Conservation (phyloP, 1,139 yeast species). For the Protomyces lactucae-debilis region DNA sequence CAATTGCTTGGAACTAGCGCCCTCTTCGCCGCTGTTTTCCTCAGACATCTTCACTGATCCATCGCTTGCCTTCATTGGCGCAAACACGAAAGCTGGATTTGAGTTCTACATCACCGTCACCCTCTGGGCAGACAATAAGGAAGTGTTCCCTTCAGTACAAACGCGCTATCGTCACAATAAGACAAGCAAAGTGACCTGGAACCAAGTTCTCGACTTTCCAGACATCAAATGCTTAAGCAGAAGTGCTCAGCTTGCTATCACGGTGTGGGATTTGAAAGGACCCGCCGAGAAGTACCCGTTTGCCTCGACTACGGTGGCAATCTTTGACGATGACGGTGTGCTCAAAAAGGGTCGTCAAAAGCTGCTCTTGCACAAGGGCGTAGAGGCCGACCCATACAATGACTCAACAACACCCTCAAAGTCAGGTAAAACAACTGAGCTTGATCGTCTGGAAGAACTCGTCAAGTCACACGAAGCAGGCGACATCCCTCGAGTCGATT, state of each 20-base stretch:
- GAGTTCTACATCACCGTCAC: slow-evolving; percentile 62
- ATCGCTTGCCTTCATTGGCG: slow-evolving; percentile 16
- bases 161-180: slow-evolving; percentile 62
- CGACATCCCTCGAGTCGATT: slow-evolving; percentile 55
- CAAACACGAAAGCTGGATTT: slow-evolving; percentile 18
- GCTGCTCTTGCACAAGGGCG: slow-evolving; percentile 43
- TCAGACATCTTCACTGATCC: slow-evolving; percentile 18
- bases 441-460: slow-evolving; percentile 49
- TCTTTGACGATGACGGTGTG: slow-evolving; percentile 53
- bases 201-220: slow-evolving; percentile 66
- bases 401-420: slow-evolving; percentile 37
- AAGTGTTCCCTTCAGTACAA: slow-evolving; percentile 61
- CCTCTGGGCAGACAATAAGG: slow-evolving; percentile 57
- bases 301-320: slow-evolving; percentile 55
- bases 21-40: not conserved
- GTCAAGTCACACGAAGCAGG: slow-evolving; percentile 66
- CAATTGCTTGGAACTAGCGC: slow-evolving; percentile 14
- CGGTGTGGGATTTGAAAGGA: slow-evolving; percentile 63
- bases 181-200: slow-evolving; percentile 43
- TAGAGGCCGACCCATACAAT: slow-evolving; percentile 39
- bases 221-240: slow-evolving; percentile 63
- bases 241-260: slow-evolving; percentile 55
- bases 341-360: slow-evolving; percentile 57
- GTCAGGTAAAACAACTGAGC: slow-evolving; percentile 36
- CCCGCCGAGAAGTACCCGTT: slow-evolving; percentile 47